phyloP scores from a whole-genome alignment of 306 rosid species.

The Ammopiptanthus mongolicus region DNA sequence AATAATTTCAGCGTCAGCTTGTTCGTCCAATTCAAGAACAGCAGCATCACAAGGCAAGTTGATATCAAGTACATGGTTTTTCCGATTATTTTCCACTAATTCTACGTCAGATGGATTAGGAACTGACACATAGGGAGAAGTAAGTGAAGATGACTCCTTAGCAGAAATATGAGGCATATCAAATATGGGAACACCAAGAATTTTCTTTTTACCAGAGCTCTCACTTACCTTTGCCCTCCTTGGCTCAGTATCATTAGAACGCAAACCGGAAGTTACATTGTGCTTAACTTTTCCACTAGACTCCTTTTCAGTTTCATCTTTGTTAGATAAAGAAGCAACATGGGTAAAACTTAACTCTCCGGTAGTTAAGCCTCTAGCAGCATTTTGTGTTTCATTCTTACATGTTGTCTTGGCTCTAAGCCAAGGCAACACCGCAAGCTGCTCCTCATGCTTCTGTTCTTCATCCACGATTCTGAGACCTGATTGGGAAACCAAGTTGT shows the following conservation, averaged over 20 bases:
- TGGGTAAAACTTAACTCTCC: conserved; percentile 37
- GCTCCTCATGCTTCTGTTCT: conserved; percentile 53
- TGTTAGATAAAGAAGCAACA: conserved; percentile 34
- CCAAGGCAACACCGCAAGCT: conserved; percentile 66
- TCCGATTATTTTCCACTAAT: conserved; percentile 30
- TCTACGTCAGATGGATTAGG: conserved; percentile 31
- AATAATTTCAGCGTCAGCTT: conserved; percentile 23
- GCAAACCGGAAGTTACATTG: conserved; percentile 38
- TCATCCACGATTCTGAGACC: conserved; percentile 34
- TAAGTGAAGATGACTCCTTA: conserved; percentile 50
- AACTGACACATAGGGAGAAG: conserved; percentile 33
- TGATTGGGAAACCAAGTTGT: conserved; percentile 30
- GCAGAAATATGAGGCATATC: conserved; percentile 41
- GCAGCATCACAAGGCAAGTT: conserved; percentile 75
- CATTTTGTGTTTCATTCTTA: conserved; percentile 42
- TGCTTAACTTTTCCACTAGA: conserved; percentile 28
- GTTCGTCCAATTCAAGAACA: conserved; percentile 41
- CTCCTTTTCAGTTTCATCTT: conserved; percentile 38
- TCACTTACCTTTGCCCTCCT: conserved; percentile 41
- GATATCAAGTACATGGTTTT: conserved; percentile 48
- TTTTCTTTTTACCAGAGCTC: conserved; percentile 35
- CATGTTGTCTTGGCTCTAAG: conserved; percentile 45
- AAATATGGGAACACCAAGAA: conserved; percentile 68
- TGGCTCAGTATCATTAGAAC: conserved; percentile 40
- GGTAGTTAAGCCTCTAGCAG: conserved; percentile 30